Evolutionary conservation across 225 moss, liverwort and hornwort genomes (phyloP).

Genomic region (Straminergon stramineum): DNA sequence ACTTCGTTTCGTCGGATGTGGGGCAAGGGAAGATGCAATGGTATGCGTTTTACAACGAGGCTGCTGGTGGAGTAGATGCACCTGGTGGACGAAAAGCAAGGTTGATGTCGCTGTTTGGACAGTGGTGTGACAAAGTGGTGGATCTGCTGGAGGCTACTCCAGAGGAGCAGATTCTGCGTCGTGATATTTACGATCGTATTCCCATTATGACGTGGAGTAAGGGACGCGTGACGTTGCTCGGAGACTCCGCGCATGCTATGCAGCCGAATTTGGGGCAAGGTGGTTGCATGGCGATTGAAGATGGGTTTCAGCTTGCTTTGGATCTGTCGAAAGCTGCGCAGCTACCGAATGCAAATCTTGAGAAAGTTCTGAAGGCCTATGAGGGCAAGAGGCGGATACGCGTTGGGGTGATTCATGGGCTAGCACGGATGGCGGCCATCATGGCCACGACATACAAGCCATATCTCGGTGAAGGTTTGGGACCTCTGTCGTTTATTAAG

Average conservation of each 20-base stretch:
- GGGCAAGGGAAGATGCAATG: slow-evolving; percentile 98
- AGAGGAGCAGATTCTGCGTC: slow-evolving; percentile 71
- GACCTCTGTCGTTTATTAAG: slow-evolving; percentile 66
- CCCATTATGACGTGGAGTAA: slow-evolving; percentile 92
- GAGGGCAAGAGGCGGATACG: slow-evolving; percentile 77
- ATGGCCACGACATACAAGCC: slow-evolving; percentile 98
- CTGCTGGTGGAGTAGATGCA: slow-evolving; percentile 79
- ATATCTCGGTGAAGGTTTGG: slow-evolving; percentile 90
- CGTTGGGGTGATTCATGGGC: slow-evolving; percentile 90
- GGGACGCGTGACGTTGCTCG: slow-evolving; percentile 80
- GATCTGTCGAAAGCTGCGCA: slow-evolving; percentile 66
- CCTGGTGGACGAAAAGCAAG: slow-evolving; percentile 72
- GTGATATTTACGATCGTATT: slow-evolving; percentile 85
- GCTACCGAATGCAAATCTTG: slow-evolving; percentile 23
- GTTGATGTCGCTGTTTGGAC: slow-evolving; percentile 67
- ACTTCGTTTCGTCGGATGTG: slow-evolving; percentile 96
- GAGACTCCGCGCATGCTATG: slow-evolving; percentile 98
- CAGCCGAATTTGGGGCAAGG: slow-evolving; percentile 98
- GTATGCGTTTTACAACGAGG: slow-evolving; percentile 97
- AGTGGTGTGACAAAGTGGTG: slow-evolving; percentile 87
- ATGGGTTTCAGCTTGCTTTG: slow-evolving; percentile 80
- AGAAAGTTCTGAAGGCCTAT: slow-evolving; percentile 53
- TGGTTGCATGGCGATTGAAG: slow-evolving; percentile 99
- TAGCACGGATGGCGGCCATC: slow-evolving; percentile 96
- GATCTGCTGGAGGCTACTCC: slow-evolving; percentile 80